Conservation (phyloP, 306 rosid species). For the cucumber (Cucumis sativus) region DNA sequence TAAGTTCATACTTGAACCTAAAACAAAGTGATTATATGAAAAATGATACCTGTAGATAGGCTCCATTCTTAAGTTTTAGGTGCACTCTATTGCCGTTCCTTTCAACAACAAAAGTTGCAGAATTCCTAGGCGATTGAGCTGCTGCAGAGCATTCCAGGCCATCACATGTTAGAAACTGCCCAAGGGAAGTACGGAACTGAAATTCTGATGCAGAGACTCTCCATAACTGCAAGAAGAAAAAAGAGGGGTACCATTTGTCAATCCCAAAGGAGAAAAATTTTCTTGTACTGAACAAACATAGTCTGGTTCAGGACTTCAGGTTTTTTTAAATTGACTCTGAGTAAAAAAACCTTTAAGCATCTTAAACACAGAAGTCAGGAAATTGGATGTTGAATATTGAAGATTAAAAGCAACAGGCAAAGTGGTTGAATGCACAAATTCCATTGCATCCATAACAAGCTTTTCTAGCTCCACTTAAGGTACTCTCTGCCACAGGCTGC, state of each 20-base stretch:
- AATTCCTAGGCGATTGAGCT: constrained; percentile 37
- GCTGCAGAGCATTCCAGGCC: constrained; percentile 51
- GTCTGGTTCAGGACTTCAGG: neutral
- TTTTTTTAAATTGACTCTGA: neutral
- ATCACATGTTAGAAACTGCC: constrained; percentile 68
- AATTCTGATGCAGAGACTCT: constrained; percentile 62
- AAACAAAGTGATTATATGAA: neutral
- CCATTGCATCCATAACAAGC: neutral
- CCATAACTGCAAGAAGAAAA: constrained; percentile 48
- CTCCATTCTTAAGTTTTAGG: constrained; percentile 41
- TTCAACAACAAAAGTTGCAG: constrained; percentile 51
- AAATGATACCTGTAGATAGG: constrained; percentile 53
- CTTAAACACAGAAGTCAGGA: neutral
- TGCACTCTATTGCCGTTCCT: constrained; percentile 49
- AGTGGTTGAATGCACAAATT: neutral
- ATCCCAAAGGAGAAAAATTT: neutral
- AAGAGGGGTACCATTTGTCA: neutral
- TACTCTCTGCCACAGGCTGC: neutral
- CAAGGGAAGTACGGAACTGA: constrained; percentile 49
- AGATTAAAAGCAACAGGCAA: neutral
- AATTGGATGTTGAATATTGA: neutral
- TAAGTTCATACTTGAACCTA: neutral
- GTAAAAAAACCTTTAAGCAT: neutral
- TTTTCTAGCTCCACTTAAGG: neutral
- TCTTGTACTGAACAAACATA: neutral